Evolutionary conservation across 139 green algal species (phyloP).

Genomic region (Dunaliella sp.): DNA sequence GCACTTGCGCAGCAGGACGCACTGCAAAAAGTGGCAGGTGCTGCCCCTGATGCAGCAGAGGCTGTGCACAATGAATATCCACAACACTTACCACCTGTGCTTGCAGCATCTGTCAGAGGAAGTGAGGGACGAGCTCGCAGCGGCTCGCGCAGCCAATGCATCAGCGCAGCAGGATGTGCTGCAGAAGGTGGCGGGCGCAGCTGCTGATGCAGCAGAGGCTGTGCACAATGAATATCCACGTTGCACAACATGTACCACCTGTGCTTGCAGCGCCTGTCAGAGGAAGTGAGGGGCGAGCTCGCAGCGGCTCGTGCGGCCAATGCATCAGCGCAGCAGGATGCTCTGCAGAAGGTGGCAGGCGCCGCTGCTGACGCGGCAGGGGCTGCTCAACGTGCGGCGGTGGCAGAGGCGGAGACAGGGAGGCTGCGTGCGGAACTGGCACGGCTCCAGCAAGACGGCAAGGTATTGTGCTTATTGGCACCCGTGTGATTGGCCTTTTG

Average conservation of each 20-base stretch:
- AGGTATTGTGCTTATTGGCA: neutral
- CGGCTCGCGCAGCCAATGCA: neutral
- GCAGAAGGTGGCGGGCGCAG: neutral
- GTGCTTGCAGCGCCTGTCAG: slow-evolving; percentile 23
- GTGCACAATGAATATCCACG: too few relatives aligned
- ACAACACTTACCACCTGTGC: too few relatives aligned
- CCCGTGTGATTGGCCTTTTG: too few relatives aligned
- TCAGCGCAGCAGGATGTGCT: slow-evolving; percentile 8
- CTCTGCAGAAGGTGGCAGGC: neutral
- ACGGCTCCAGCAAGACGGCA: slow-evolving; percentile 18
- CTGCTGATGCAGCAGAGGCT: neutral
- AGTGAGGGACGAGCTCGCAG: slow-evolving; percentile 9
- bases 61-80: too few relatives aligned
- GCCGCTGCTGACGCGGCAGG: neutral
- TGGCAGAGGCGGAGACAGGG: slow-evolving; percentile 29
- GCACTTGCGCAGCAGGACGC: slow-evolving; percentile 7
- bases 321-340: slow-evolving; percentile 10
- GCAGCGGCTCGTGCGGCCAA: slow-evolving; percentile 7
- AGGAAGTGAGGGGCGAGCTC: slow-evolving; percentile 18
- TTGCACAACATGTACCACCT: too few relatives aligned
- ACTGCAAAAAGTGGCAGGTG: neutral
- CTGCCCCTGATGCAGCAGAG: neutral
- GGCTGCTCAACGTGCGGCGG: slow-evolving; percentile 5
- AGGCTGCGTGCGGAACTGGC: slow-evolving; percentile 23
- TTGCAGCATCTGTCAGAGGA: slow-evolving; percentile 22